phyloP scores from a whole-genome alignment of 495 filamentous ascomycete genomes.

The Mytilinidion resinicola region DNA sequence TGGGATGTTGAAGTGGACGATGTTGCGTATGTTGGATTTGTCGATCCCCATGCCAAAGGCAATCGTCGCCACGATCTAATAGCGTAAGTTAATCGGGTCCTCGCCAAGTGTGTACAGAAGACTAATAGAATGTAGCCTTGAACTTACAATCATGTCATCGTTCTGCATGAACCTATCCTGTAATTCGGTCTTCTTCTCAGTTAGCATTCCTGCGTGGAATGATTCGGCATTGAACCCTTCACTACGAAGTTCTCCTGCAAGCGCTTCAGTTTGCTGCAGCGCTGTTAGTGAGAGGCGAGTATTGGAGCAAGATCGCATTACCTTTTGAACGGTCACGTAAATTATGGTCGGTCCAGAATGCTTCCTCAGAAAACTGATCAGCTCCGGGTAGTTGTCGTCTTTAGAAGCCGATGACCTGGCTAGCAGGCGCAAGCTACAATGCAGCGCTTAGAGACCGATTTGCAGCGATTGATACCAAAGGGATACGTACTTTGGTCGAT shows the following conservation, averaged over 20 bases:
- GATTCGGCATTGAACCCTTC: conserved; percentile 39
- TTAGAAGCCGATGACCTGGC: conserved; percentile 41
- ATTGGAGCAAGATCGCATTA: background rate
- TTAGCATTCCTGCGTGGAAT: conserved; percentile 51
- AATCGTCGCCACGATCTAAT: conserved; percentile 46
- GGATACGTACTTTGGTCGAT: conserved; percentile 42
- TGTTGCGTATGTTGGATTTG: conserved; percentile 52
- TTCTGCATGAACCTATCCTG: conserved; percentile 51
- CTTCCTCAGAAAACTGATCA: conserved; percentile 43
- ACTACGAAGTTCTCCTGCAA: conserved; percentile 35
- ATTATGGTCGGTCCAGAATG: conserved; percentile 51
- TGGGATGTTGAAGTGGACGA: conserved; percentile 51
- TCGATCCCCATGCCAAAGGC: conserved; percentile 40
- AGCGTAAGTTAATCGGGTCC: too few relatives aligned
- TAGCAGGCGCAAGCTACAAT: conserved; percentile 29
- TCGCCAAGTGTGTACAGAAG: too few relatives aligned
- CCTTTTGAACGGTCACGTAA: conserved; percentile 44
- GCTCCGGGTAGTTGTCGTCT: conserved; percentile 39
- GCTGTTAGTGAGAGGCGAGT: background rate
- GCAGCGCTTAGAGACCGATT: conserved; percentile 30
- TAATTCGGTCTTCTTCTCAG: conserved; percentile 35
- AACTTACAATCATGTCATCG: conserved; percentile 37
- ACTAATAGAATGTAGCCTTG: too few relatives aligned
- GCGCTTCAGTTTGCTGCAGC: conserved; percentile 38
- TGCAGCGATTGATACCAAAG: background rate